phyloP scores from a whole-genome alignment of 805 yeast genomes.

The Ogataea dorogensis region DNA sequence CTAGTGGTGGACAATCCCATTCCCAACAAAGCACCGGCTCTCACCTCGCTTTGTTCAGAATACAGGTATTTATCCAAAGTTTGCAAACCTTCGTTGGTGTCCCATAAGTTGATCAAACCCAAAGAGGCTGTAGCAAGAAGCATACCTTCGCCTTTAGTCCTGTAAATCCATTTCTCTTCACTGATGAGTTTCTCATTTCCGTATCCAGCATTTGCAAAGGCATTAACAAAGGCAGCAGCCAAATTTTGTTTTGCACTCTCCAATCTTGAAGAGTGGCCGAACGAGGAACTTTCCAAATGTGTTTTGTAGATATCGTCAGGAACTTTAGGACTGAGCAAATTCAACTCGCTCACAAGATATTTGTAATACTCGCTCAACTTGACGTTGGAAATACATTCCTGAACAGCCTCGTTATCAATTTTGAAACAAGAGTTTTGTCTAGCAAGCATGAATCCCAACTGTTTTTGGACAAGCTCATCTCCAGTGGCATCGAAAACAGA shows the following conservation, averaged over 20 bases:
- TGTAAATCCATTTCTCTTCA: constrained; percentile 80
- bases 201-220: constrained; percentile 87
- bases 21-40: constrained; percentile 96
- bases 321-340: constrained; percentile 81
- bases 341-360: constrained; percentile 82
- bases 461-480: constrained; percentile 77
- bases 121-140: constrained; percentile 86
- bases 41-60: constrained; percentile 79
- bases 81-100: constrained; percentile 84
- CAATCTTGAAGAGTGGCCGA: constrained; percentile 55
- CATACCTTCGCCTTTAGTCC: constrained; percentile 91
- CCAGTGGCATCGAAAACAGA: constrained; percentile 79
- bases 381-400: constrained; percentile 79
- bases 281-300: constrained; percentile 68
- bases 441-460: constrained; percentile 84
- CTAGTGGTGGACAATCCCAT: constrained; percentile 90
- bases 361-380: constrained; percentile 74
- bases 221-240: constrained; percentile 92
- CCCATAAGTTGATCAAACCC: constrained; percentile 92
- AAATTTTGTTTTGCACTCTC: constrained; percentile 95
- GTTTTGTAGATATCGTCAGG: constrained; percentile 95
- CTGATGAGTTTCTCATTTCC: constrained; percentile 81
- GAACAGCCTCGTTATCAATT: constrained; percentile 69
- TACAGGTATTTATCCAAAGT: constrained; percentile 84
- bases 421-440: constrained; percentile 81